Evolutionary conservation across 768 basidiomycete species (phyloP), one percentile per base, ranked within the genome.

Genomic region (Rhizopogon vulgaris): DNA sequence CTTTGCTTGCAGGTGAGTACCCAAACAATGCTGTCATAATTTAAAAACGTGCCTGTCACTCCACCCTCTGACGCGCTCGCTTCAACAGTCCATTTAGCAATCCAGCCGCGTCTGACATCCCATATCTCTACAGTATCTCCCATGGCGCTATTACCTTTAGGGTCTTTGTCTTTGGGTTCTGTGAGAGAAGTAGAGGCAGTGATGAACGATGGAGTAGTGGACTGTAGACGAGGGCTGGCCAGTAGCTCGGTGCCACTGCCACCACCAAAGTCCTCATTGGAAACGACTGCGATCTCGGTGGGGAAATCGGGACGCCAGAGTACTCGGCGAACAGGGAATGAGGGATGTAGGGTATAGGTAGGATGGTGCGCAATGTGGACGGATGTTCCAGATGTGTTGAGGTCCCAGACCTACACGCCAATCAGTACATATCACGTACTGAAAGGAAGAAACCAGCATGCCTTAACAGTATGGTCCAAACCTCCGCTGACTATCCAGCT

Each of bases 401-500:
- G 73, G 60, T 89, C 82, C 90, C 90, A 92, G 0, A 90, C 71
- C 85, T 86, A 51, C 6, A 30, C n/a, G 38, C 7, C 15, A 25
- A 58, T 41, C 56, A 52, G 25, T 18, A 55, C 12, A 43, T 42
- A 11, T 24, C 27, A 17, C 12, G 3, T 14, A 6, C 3, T 27
- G 5, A 3, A n/a, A 12, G 36, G 17, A 14, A 50, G 22, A 49
- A 49, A 41, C 14, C 8, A 34, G 58, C 65, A 34, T 41, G 83
- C 87, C 72, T 91, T 90, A 46, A 91, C 88, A 27, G 77, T 83
- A 34, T 83, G 80, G 67, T 93, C 90, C 28, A 92, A 69, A 0
- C 89, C 86, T 11, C 84, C 87, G 49, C 86, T 90, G 5, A 82
- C 84, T 18, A 93, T 75, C 88, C 89, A 93, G 2, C 87, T 87